These are phyloP conservation scores for Fonsecaea erecta DNA, from an alignment of 2,329 filamentous ascomycete genomes.

Conservation along the genomic window DNA sequence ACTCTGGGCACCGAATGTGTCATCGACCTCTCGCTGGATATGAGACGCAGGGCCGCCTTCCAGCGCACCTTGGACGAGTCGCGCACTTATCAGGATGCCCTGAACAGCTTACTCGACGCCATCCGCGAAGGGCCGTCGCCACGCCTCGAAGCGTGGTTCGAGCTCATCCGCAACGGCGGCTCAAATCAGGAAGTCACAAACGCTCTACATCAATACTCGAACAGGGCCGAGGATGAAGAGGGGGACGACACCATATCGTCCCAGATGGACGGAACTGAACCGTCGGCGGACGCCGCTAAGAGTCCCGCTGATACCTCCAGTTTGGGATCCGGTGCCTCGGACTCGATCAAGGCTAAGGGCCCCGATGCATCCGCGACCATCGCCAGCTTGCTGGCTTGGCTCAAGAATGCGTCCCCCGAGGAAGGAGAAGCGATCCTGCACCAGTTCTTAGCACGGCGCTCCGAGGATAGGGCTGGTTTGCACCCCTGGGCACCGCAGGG, in stretches of 20 bases:
- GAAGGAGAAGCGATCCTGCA: slow-evolving; percentile 26
- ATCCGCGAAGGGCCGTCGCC: slow-evolving; percentile 27
- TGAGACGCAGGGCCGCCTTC: slow-evolving; percentile 31
- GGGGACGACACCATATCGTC: slow-evolving; percentile 14
- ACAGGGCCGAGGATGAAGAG: slow-evolving; percentile 16
- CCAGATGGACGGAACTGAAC: background rate
- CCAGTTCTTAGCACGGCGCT: slow-evolving; percentile 12
- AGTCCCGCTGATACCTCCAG: slow-evolving; percentile 7
- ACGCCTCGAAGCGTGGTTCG: slow-evolving; percentile 20
- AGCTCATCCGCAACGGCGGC: slow-evolving; percentile 17
- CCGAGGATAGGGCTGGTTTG: slow-evolving; percentile 2
- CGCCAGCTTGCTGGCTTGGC: slow-evolving; percentile 8
- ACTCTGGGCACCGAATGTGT: slow-evolving; percentile 31
- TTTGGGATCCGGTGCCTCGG: background rate
- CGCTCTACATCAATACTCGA: slow-evolving; percentile 13
- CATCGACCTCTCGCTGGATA: slow-evolving; percentile 34
- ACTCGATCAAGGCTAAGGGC: slow-evolving; percentile 6
- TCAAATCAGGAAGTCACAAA: slow-evolving; percentile 21
- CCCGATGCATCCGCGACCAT: background rate
- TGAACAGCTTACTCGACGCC: slow-evolving; percentile 25
- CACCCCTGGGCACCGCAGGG: background rate
- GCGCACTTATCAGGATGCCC: slow-evolving; percentile 28
- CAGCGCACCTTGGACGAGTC: slow-evolving; percentile 34
- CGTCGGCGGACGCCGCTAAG: background rate
- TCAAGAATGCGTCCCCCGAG: slow-evolving; percentile 6